Evolutionary conservation across 768 basidiomycete genomes (phyloP).

Genomic region (Phylloporus arenicola): DNA sequence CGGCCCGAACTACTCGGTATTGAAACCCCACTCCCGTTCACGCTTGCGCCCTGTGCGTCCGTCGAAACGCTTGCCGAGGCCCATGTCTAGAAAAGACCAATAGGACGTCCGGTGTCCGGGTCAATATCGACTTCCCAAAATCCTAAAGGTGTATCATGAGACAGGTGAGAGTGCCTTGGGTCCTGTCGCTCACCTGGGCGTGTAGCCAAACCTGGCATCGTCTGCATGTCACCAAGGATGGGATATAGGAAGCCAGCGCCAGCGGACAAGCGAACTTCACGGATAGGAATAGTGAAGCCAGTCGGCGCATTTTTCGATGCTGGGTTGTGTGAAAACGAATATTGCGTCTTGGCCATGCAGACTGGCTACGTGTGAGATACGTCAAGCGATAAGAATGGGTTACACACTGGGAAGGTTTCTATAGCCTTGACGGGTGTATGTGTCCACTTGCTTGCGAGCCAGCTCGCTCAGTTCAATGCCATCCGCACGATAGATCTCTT

Average conservation of each 20-base stretch:
- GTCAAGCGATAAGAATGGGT: background rate
- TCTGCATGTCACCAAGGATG: conserved; percentile 94
- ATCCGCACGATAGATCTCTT: conserved; percentile 91
- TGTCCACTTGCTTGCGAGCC: conserved; percentile 81
- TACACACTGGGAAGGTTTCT: conserved; percentile 67
- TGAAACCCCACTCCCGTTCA: conserved; percentile 29
- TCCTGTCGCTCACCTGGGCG: conserved; percentile 60
- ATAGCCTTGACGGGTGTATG: conserved; percentile 89
- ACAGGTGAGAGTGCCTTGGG: background rate
- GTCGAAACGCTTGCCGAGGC: conserved; percentile 16
- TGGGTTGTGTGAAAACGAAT: conserved; percentile 95
- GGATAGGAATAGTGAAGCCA: conserved; percentile 91
- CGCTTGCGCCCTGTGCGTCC: conserved; percentile 6
- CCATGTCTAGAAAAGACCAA: conserved; percentile 69
- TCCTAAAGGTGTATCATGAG: conserved; percentile 37
- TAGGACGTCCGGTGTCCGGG: conserved; percentile 70
- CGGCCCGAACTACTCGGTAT: conserved; percentile 34
- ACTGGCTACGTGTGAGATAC: conserved; percentile 41
- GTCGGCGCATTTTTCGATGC: conserved; percentile 85
- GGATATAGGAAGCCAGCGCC: conserved; percentile 97
- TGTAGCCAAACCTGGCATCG: conserved; percentile 94
- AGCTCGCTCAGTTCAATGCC: conserved; percentile 82
- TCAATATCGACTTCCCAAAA: conserved; percentile 91
- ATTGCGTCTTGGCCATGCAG: conserved; percentile 97
- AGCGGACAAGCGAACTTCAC: conserved; percentile 80